phyloP scores from a whole-genome alignment of 2,329 filamentous ascomycete species.

The Pseudofabraea citricarpa region DNA sequence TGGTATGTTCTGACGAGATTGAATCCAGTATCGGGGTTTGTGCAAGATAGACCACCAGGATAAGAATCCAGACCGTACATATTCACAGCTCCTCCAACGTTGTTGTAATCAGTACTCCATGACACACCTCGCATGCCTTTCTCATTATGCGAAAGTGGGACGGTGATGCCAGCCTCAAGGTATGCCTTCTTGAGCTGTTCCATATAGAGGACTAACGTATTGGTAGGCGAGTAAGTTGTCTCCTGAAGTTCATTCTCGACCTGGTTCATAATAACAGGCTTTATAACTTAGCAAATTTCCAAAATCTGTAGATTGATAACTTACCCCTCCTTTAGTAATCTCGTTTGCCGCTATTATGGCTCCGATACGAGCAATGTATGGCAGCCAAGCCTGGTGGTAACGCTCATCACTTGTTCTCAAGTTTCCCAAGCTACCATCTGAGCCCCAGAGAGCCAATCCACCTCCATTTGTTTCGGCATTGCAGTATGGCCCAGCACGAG shows the following conservation, averaged over 20 bases:
- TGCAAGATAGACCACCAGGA: conserved; percentile 43
- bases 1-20: conserved; percentile 47
- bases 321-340: conserved; percentile 41
- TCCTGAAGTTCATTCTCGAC: conserved; percentile 49
- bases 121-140: conserved; percentile 43
- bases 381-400: conserved; percentile 40
- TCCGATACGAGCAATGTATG: conserved; percentile 41
- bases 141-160: conserved; percentile 46
- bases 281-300: background rate
- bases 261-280: conserved; percentile 45
- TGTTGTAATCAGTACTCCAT: conserved; percentile 50
- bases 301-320: background rate
- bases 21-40: conserved; percentile 43
- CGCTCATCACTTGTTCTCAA: conserved; percentile 37
- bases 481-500: conserved; percentile 44
- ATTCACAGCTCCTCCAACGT: conserved; percentile 50
- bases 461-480: conserved; percentile 47
- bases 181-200: conserved; percentile 44
- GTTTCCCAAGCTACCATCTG: conserved; percentile 39
- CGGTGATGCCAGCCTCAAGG: conserved; percentile 39
- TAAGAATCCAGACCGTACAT: conserved; percentile 44
- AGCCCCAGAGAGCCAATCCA: conserved; percentile 40
- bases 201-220: conserved; percentile 47
- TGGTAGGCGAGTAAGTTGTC: conserved; percentile 34
- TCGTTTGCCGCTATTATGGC: conserved; percentile 43